Percentiles rank a stretch among this genome's conserved stretches.
These are phyloP conservation scores for Sclerotinia glacialis DNA, from an alignment of 2,329 filamentous ascomycete species.

Conservation along the genomic window DNA sequence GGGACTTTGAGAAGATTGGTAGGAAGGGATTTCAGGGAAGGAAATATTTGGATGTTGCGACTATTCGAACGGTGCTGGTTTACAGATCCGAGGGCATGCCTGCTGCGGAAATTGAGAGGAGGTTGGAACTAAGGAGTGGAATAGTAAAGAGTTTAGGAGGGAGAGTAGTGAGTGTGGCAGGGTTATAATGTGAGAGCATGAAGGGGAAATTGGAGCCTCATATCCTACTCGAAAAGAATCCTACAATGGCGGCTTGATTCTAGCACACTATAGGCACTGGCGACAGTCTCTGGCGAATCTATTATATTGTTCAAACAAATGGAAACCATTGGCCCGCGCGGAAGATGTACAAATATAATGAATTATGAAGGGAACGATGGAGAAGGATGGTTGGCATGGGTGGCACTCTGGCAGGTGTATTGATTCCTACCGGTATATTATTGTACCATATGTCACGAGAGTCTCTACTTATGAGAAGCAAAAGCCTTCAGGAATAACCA, in stretches of 20 bases:
- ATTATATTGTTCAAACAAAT: not conserved
- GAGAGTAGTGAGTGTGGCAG: constrained; percentile 24
- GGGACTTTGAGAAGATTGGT: constrained; percentile 49
- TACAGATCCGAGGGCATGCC: constrained; percentile 44
- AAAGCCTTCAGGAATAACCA: not conserved
- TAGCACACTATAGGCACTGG: not conserved
- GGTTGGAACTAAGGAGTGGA: constrained; percentile 45
- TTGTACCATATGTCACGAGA: constrained; percentile 1
- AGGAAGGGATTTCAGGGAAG: constrained; percentile 42
- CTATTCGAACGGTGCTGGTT: constrained; percentile 48
- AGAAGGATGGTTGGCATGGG: not conserved
- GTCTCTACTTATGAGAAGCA: too few relatives aligned
- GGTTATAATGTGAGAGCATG: not conserved
- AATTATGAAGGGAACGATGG: not conserved
- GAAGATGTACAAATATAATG: constrained; percentile 2
- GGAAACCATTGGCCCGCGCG: not conserved
- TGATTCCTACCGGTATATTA: not conserved
- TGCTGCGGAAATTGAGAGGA: constrained; percentile 39
- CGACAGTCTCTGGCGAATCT: not conserved
- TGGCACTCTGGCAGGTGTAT: not conserved
- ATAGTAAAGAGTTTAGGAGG: constrained; percentile 41
- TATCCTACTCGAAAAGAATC: not conserved
- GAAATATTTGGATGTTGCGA: constrained; percentile 49
- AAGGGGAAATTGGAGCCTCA: not conserved
- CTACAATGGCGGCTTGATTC: not conserved